These are phyloP conservation scores for Camellia japonica DNA, from an alignment of 148 eudicot genomes.

Conservation along the genomic window DNA sequence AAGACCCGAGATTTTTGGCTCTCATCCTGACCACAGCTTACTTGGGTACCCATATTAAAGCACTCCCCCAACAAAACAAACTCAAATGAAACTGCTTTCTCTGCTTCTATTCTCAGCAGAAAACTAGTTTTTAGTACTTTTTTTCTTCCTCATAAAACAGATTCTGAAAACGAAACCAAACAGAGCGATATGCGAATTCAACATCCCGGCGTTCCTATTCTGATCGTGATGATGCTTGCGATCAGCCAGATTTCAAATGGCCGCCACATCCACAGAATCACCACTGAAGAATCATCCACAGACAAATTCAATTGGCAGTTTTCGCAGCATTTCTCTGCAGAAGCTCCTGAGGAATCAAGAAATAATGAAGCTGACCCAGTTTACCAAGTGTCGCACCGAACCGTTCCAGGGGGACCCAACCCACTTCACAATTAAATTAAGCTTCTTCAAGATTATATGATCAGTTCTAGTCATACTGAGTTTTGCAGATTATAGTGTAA, in stretches of 20 bases:
- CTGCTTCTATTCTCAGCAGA: not conserved
- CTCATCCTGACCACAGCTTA: conserved; percentile 17
- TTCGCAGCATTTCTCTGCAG: conserved; percentile 31
- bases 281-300: conserved; percentile 9
- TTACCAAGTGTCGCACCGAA: conserved; percentile 38
- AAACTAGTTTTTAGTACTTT: too few species aligned
- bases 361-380: conserved; percentile 7
- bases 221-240: conserved; percentile 31
- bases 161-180: not conserved
- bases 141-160: too few species aligned
- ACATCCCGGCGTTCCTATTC: conserved; percentile 21
- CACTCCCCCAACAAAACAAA: conserved; percentile 14
- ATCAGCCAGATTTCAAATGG: conserved; percentile 30
- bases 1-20: conserved; percentile 18
- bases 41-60: conserved; percentile 14
- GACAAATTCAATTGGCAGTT: conserved; percentile 1
- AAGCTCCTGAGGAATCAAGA: conserved; percentile 26
- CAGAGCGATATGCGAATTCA: conserved; percentile 30
- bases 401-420: conserved; percentile 67
- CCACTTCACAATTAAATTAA: conserved; percentile 70
- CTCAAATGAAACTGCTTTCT: conserved; percentile 6
- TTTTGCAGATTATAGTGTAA: conserved; percentile 26
- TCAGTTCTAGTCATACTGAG: conserved; percentile 2
- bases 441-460: conserved; percentile 14
- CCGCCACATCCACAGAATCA: conserved; percentile 23